Percentiles rank a stretch among this genome's conserved stretches.
These are phyloP conservation scores for Chlamydomonas sphaeroides DNA, from an alignment of 139 green algal species.

Conservation along the genomic window DNA sequence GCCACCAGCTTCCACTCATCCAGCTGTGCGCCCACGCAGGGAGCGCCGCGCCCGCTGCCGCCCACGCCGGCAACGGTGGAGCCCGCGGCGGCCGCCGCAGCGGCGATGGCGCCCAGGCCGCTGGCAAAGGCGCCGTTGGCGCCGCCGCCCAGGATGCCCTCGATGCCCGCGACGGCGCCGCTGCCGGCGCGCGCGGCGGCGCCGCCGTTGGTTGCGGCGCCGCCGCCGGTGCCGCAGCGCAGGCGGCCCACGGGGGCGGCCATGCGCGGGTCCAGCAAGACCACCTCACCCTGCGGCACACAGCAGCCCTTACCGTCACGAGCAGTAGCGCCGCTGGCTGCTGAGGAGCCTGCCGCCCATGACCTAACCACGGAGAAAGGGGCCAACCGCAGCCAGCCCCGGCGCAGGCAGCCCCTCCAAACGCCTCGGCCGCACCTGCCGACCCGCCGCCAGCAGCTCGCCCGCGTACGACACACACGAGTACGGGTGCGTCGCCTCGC, in stretches of 20 bases:
- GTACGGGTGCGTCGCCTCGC: constrained; percentile 21
- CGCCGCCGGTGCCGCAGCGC: background rate
- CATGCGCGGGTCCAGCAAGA: constrained; percentile 47
- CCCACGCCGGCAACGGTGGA: background rate
- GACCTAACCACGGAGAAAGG: too few species aligned
- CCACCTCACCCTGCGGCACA: constrained; percentile 41
- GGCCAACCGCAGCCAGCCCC: too few species aligned
- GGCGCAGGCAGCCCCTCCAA: too few species aligned
- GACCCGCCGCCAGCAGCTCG: constrained; percentile 50
- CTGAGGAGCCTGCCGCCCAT: too few species aligned
- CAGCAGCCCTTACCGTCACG: too few species aligned
- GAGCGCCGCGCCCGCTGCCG: constrained; percentile 1
- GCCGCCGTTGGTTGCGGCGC: background rate
- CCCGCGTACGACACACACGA: constrained; percentile 48
- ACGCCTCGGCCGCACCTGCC: too few species aligned
- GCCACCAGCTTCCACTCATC: constrained; percentile 65
- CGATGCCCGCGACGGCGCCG: background rate
- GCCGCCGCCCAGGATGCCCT: background rate
- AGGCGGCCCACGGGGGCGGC: constrained; percentile 2
- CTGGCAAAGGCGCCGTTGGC: background rate
- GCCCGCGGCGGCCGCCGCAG: background rate
- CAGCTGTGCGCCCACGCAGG: constrained; percentile 57
- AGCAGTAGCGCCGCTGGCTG: too few species aligned
- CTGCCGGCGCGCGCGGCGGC: too few species aligned
- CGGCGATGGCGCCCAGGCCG: constrained; percentile 18